Evolutionary conservation across 176 grass and related monocot genomes (phyloP), one percentile per base, ranked within the genome.

Genomic region (Dendrocalamus sinicus): DNA sequence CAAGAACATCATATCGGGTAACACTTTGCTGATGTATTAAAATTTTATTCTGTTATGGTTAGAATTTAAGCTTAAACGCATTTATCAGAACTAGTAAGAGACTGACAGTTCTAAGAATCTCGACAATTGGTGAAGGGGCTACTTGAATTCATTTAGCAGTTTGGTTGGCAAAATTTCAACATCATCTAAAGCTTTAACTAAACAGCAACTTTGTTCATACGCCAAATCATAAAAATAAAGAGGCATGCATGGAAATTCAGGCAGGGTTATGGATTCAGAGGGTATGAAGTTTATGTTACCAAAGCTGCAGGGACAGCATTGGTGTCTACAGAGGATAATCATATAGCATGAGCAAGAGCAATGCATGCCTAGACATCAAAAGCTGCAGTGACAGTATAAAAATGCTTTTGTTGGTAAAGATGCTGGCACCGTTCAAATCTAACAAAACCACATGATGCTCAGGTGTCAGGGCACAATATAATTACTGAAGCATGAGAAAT

Each of bases 321-420:
- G 62, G 60, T 68, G 76, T 78, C 53, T 45, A 45, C 41, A 76
- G 43, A 81, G 13, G 57, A 23, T 72, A 83, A 81, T 72, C 72
- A 81, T 62, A 63, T 76, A 77, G n/a, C 48, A 65, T 28, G 64
- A 77, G 44, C 70, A 22, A n/a, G 44, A 72, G 84, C 83, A 78
- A 47, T 10, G 66, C 46, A 73, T 73, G 84, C 84, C 37, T 83
- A 54, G 55, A 58, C 84, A 89, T 65, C 65, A 66, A 86, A 90
- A 90, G 72, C 65, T 86, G 78, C 78, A 72, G 72, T 44, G 41
- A 15, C 37, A 44, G 72, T 82, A 82, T 45, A 81, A 72, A 84
- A 86, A 86, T 15, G 45, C 3, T 70, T 78, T 64, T 78, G 88
- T 46, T 73, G 73, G 78, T 83, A 86, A 90, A 90, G 73, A 70